These are phyloP conservation scores for Aquilaria malaccensis DNA, from an alignment of 345 rosid genomes.

Conservation along the genomic window DNA sequence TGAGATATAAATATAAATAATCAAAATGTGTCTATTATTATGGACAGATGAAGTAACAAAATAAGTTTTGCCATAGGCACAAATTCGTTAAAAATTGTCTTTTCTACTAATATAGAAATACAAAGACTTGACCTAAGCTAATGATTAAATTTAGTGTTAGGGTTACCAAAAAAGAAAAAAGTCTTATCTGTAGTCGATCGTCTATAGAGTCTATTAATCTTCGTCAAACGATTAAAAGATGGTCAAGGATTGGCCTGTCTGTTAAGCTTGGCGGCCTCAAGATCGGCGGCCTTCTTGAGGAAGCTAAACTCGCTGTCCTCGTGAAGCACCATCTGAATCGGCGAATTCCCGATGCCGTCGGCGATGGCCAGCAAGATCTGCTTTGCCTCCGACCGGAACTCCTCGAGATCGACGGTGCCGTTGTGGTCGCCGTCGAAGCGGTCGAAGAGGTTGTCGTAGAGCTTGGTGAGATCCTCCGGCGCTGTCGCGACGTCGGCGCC, in stretches of 20 bases:
- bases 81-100: no score
- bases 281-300: slow-evolving; percentile 62
- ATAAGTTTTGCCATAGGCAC: no score
- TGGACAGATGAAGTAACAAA: no score
- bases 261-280: slow-evolving; percentile 49
- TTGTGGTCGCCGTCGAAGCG: slow-evolving; percentile 53
- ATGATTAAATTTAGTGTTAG: no score
- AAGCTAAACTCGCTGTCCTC: slow-evolving; percentile 45
- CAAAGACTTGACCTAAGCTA: no score
- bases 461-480: slow-evolving; percentile 41
- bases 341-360: slow-evolving; percentile 57
- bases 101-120: no score
- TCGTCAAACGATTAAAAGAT: no score
- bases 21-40: no score
- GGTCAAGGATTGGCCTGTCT: not conserved
- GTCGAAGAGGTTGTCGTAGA: slow-evolving; percentile 63
- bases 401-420: slow-evolving; percentile 42
- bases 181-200: no score
- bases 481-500: slow-evolving; percentile 51
- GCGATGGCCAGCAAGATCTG: slow-evolving; percentile 69
- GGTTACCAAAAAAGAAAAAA: no score
- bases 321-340: slow-evolving; percentile 58
- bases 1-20: no score
- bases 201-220: no score
- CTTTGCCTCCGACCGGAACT: slow-evolving; percentile 60